Evolutionary conservation across 371 early-diverging fungal species (phyloP).

Genomic region (Syncephalis fuscata): DNA sequence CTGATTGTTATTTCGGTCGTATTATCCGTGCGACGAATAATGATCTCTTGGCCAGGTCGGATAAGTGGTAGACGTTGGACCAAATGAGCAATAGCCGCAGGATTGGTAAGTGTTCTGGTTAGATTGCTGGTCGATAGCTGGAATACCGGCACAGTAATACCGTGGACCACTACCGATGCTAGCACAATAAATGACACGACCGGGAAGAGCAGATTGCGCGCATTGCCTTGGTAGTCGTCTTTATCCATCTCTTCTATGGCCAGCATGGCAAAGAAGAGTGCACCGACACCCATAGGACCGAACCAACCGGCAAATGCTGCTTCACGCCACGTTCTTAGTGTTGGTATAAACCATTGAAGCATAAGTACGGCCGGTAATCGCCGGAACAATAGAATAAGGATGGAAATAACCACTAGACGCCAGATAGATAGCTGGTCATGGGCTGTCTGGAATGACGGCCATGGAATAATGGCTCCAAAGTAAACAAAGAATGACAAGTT

Average conservation of each 20-base stretch:
- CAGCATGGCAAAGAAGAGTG: slow-evolving; percentile 56
- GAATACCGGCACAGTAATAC: slow-evolving; percentile 60
- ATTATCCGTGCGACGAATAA: slow-evolving; percentile 6
- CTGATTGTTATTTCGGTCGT: too few species aligned
- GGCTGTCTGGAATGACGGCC: slow-evolving; percentile 39
- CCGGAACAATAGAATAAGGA: slow-evolving; percentile 63
- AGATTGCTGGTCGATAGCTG: slow-evolving; percentile 25
- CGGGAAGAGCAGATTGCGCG: slow-evolving; percentile 25
- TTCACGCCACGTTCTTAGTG: slow-evolving; percentile 56
- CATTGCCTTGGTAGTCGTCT: slow-evolving; percentile 11
- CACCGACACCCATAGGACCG: slow-evolving; percentile 89
- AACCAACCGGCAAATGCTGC: slow-evolving; percentile 93
- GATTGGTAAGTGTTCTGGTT: slow-evolving; percentile 18
- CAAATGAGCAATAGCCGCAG: slow-evolving; percentile 12
- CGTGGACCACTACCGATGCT: slow-evolving; percentile 61
- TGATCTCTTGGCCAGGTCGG: slow-evolving; percentile 17
- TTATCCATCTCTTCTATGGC: slow-evolving; percentile 30
- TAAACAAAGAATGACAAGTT: slow-evolving; percentile 84
- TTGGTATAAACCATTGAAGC: slow-evolving; percentile 47
- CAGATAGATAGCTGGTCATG: slow-evolving; percentile 35
- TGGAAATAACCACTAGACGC: slow-evolving; percentile 44
- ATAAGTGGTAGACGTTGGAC: slow-evolving; percentile 16
- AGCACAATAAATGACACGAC: slow-evolving; percentile 59
- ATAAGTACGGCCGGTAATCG: slow-evolving; percentile 62
- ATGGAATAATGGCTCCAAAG: slow-evolving; percentile 84